Evolutionary conservation across 768 basidiomycete species (phyloP).

Genomic region (Podaxis sp.): DNA sequence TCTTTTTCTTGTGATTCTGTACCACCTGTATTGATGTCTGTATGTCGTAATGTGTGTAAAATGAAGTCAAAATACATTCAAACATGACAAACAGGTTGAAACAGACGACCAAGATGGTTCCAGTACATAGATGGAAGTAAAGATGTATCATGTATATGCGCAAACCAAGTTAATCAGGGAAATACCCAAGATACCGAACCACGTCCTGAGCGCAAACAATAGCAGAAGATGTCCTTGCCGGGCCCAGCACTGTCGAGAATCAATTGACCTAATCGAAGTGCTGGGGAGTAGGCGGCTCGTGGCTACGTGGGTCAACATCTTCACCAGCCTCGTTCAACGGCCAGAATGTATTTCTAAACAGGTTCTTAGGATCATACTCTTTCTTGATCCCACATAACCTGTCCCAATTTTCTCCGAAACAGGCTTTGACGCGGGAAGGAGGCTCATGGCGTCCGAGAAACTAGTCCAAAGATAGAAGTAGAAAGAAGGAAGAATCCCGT

Average conservation of each 20-base stretch:
- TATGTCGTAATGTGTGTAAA: background rate
- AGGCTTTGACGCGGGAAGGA: conserved; percentile 58
- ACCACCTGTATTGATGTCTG: no score
- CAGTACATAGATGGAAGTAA: background rate
- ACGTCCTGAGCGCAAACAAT: background rate
- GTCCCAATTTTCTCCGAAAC: conserved; percentile 75
- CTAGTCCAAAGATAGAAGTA: conserved; percentile 33
- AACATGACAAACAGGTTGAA: background rate
- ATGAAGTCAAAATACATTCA: background rate
- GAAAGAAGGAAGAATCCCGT: background rate
- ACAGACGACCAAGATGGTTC: background rate
- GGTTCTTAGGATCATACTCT: conserved; percentile 70
- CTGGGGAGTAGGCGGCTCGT: conserved; percentile 60
- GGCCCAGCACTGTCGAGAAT: background rate
- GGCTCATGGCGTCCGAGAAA: conserved; percentile 75
- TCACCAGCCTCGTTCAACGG: conserved; percentile 62
- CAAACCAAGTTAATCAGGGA: background rate
- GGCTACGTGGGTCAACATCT: conserved; percentile 52
- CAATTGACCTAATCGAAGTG: conserved; percentile 20
- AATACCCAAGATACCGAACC: background rate
- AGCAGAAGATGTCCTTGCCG: background rate
- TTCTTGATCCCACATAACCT: conserved; percentile 71
- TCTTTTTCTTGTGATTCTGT: background rate
- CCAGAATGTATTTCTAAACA: conserved; percentile 84
- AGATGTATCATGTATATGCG: background rate